Evolutionary conservation across 108 stramenopile species (phyloP).

Genomic region (Nitzschia sp.): DNA sequence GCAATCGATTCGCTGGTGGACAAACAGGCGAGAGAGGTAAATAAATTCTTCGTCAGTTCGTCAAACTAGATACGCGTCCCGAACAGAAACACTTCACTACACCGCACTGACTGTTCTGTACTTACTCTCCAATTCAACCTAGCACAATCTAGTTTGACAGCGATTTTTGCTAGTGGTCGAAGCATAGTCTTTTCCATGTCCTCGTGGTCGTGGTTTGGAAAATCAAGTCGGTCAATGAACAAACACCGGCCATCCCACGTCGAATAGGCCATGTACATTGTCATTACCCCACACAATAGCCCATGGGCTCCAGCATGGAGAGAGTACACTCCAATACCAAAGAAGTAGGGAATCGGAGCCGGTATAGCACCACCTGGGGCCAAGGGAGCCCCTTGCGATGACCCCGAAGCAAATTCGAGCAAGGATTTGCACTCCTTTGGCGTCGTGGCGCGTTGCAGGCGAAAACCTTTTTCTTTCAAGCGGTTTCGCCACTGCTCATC

Average conservation of each 20-base stretch:
- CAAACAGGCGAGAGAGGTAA: no score
- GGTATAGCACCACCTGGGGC: background rate
- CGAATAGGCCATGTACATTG: constrained; percentile 42
- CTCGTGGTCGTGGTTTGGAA: background rate
- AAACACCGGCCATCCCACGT: constrained; percentile 43
- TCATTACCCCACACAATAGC: constrained; percentile 9
- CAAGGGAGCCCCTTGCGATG: background rate
- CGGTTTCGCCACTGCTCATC: background rate
- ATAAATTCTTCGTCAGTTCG: no score
- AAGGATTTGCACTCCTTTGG: background rate
- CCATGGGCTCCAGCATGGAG: no score
- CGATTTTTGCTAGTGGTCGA: constrained; percentile 11
- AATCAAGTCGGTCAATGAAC: constrained; percentile 20
- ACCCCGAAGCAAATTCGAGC: background rate
- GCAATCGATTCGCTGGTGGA: background rate
- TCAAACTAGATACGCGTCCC: no score
- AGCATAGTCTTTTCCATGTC: constrained; percentile 6
- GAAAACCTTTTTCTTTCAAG: background rate
- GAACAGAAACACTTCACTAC: no score
- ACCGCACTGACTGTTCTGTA: no score
- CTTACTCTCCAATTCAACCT: constrained; percentile 25
- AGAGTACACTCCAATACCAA: constrained; percentile 5
- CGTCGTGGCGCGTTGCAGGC: background rate
- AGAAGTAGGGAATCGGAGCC: constrained; percentile 2
- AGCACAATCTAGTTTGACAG: constrained; percentile 18